phyloP scores from a whole-genome alignment of 31 red algal genomes.

The Asparagopsis taxiformis region DNA sequence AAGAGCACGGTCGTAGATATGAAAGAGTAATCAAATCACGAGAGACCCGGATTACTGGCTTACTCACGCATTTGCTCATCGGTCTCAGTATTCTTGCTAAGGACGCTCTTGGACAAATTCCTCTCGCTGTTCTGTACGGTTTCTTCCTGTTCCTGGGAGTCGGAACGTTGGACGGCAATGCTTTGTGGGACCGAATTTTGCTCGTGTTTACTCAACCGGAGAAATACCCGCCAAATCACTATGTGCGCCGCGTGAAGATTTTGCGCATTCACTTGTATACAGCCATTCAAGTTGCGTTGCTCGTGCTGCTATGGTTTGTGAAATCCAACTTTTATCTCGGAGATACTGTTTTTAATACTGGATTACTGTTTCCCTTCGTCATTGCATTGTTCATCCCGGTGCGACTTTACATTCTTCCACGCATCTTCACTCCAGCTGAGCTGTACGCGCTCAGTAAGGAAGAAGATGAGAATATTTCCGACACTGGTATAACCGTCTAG shows the following conservation, averaged over 20 bases:
- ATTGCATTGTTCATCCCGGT: conserved; percentile 82
- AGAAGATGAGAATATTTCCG: conserved; percentile 49
- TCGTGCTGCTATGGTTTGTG: conserved; percentile 92
- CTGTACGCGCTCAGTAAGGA: conserved; percentile 70
- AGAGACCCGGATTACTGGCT: conserved; percentile 78
- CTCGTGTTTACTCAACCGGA: conserved; percentile 90
- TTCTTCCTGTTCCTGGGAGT: conserved; percentile 95
- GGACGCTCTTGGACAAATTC: conserved; percentile 66
- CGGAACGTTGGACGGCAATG: conserved; percentile 84
- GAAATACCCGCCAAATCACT: conserved; percentile 92
- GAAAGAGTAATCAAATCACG: conserved; percentile 79
- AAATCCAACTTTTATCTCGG: conserved; percentile 81
- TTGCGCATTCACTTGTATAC: conserved; percentile 85
- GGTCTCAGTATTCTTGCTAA: conserved; percentile 79
- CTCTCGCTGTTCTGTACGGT: conserved; percentile 88
- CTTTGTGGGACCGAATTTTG: conserved; percentile 81
- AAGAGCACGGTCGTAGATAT: conserved; percentile 66
- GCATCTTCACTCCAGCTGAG: conserved; percentile 63
- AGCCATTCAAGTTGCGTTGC: conserved; percentile 71
- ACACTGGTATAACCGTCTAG: conserved; percentile 56
- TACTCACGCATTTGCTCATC: conserved; percentile 75
- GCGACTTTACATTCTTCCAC: conserved; percentile 64
- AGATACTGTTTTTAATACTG: conserved; percentile 83
- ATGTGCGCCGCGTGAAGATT: conserved; percentile 85
- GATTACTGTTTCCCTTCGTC: conserved; percentile 82